Conservation (phyloP, 140 eudicot species). For the Anethum foeniculum region DNA sequence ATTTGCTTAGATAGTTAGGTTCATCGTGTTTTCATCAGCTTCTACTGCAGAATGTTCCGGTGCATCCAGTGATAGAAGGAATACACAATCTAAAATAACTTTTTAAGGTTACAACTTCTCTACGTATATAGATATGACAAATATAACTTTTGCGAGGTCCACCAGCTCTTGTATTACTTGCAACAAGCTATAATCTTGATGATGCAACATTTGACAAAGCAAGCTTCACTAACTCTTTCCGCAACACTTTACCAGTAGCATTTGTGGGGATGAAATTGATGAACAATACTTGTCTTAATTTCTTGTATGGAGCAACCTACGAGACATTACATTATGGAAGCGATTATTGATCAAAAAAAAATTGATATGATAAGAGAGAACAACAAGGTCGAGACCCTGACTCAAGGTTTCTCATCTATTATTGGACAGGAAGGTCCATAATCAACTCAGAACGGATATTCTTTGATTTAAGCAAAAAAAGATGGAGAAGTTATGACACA, state of each 20-base stretch:
- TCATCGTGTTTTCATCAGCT: not conserved
- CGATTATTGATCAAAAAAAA: not conserved
- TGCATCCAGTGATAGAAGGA: not conserved
- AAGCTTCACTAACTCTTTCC: slow-evolving; percentile 52
- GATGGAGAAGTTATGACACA: not conserved
- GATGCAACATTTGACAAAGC: slow-evolving; percentile 25
- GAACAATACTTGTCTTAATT: slow-evolving; percentile 42
- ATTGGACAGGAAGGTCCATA: not conserved
- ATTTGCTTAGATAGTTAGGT: not conserved
- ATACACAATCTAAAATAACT: not conserved
- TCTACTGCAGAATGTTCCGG: not conserved
- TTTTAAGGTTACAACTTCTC: too few species aligned
- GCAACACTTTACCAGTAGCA: slow-evolving; percentile 54
- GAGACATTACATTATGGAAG: not conserved
- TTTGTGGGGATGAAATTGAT: slow-evolving; percentile 46
- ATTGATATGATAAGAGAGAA: not conserved
- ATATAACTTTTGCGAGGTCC: not conserved
- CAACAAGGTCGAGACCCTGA: not conserved
- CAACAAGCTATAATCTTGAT: not conserved
- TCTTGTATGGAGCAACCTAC: slow-evolving; percentile 72
- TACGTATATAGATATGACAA: too few species aligned
- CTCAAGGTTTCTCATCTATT: not conserved
- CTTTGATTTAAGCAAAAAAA: not conserved
- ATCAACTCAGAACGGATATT: not conserved
- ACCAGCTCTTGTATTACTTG: not conserved